Conservation (phyloP, 257 asterid species). For the Verbascum thapsus region DNA sequence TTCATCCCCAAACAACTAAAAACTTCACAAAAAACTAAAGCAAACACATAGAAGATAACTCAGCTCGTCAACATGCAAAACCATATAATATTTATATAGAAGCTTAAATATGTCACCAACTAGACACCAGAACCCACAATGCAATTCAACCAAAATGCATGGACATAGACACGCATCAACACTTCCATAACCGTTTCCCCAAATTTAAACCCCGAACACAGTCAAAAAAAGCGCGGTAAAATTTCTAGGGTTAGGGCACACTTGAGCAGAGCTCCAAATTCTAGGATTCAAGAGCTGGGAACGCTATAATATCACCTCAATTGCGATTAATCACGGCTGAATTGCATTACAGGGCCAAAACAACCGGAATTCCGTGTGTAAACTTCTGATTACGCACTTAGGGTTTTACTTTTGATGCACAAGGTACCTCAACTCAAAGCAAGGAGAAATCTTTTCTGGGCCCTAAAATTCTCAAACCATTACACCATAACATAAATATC, state of each 20-base stretch:
- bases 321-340: constrained; percentile 31
- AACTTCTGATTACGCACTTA: constrained; percentile 33
- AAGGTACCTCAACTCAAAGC: constrained; percentile 47
- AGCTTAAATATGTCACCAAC: constrained; percentile 28
- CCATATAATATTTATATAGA: constrained; percentile 20
- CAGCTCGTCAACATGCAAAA: constrained; percentile 34
- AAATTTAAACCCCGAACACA: constrained; percentile 34
- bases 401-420: constrained; percentile 52
- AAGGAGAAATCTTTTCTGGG: constrained; percentile 22
- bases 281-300: constrained; percentile 41
- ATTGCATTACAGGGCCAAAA: constrained; percentile 35
- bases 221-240: constrained; percentile 18
- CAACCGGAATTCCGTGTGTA: constrained; percentile 20
- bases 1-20: constrained; percentile 24
- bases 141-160: constrained; percentile 56
- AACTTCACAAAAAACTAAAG: constrained; percentile 22
- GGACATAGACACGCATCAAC: constrained; percentile 26
- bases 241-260: constrained; percentile 41
- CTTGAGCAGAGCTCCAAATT: constrained; percentile 35
- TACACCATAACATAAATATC: constrained; percentile 29
- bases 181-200: constrained; percentile 33
- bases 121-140: constrained; percentile 22
- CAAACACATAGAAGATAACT: constrained; percentile 29
- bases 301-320: constrained; percentile 40
- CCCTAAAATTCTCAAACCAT: constrained; percentile 31